Conservation (phyloP, 169 alveolate species). For the Plasmodium vivax region DNA sequence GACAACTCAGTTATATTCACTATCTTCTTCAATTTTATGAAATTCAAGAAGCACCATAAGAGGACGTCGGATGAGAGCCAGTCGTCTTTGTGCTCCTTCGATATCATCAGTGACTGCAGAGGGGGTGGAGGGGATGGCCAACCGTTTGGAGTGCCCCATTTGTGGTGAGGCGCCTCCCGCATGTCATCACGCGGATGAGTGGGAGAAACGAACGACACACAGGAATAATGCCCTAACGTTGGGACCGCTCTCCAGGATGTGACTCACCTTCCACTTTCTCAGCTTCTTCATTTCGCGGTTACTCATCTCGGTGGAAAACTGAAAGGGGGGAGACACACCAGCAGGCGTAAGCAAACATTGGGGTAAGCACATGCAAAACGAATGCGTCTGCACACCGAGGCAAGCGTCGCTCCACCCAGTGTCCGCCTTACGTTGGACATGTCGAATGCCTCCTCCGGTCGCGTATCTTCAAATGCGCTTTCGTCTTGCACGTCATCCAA, state of each 20-base stretch:
- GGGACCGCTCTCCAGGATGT: neutral
- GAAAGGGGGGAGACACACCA: neutral
- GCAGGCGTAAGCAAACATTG: neutral
- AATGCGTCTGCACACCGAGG: neutral
- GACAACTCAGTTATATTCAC: conserved; percentile 66
- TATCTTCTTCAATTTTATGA: conserved; percentile 39
- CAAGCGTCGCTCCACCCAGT: neutral
- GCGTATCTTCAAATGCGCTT: neutral
- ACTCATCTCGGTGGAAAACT: conserved; percentile 38
- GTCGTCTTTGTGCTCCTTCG: conserved; percentile 48
- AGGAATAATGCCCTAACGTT: neutral
- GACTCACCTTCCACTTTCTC: conserved; percentile 50
- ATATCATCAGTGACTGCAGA: conserved; percentile 28
- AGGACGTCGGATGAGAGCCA: conserved; percentile 70
- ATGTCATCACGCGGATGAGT: neutral
- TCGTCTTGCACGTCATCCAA: neutral
- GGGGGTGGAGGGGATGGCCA: neutral
- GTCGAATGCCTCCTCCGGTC: neutral
- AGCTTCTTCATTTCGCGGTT: conserved; percentile 7
- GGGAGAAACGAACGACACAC: neutral
- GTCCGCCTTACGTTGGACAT: neutral
- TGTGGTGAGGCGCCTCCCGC: neutral
- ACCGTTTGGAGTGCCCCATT: neutral
- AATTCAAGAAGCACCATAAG: conserved; percentile 53
- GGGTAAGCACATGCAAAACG: neutral